Base-by-base conservation (phyloP, 73 alveolate genomes). In the Blepharisma japonicum region DNA sequence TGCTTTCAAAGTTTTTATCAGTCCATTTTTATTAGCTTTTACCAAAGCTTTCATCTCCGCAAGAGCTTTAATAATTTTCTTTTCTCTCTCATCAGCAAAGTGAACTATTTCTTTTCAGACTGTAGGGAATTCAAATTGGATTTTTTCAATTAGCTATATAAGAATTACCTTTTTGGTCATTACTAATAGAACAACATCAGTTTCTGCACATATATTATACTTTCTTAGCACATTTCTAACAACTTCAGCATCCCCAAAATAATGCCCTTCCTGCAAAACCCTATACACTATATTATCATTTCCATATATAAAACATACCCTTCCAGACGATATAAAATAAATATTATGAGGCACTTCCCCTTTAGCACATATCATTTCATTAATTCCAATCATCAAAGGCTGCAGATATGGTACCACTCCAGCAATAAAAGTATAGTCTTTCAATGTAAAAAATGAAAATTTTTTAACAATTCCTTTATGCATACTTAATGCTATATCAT, bases 161-260 rank as follows among this genome's bases (percentile, higher is more conserved):
- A 32, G 42, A 32, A 3, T 32, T 32, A 32, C 42, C 42, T 32
- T 61, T 5, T 61, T 39, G n/a, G n/a, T 61, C 46, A 61, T 61
- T 20, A 61, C 74, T 25, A 61, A 25, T 0, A 32, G 42, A 32
- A 32, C 42, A 32, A 32, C 42, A 32, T 32, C 42, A 32, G 42
- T 32, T 32, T 32, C 42, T 8, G 83, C 47, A 55, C 45, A 49
- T 3, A 66, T 46, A 6, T 68, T 80, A 25, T 55, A 80, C 66
- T 70, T 80, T 70, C 87, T 80, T 38, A 68, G 39, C 20, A 56
- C 87, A 38, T 68, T 68, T 45, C 51, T 66, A 77, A 81, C 47
- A 21, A 81, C 25, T 9, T 91, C 97, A 45, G 85, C 89, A 48
- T 81, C 90, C 23, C 97, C 97, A 70, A 88, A 91, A 68, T 79